Evolutionary conservation across 441 rosid genomes (phyloP).

Genomic region (Erysimum cheiri): DNA sequence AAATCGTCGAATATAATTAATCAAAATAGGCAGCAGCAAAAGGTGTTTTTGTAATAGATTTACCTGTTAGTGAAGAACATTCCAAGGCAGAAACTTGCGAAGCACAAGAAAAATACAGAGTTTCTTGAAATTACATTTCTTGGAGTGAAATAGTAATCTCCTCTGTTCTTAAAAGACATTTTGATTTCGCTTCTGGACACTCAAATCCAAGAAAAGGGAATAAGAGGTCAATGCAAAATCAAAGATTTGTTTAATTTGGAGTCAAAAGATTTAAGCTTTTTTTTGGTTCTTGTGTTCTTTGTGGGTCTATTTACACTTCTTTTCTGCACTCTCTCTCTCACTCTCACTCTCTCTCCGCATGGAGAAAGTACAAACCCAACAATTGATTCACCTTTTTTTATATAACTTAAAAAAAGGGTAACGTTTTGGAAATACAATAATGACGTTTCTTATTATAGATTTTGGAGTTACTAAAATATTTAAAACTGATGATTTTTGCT

Average conservation of each 20-base stretch:
- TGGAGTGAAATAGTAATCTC: conserved; percentile 47
- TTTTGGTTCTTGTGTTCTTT: neutral
- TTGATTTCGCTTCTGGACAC: conserved; percentile 7
- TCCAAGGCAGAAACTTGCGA: conserved; percentile 73
- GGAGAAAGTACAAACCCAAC: conserved; percentile 28
- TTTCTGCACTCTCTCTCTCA: conserved; percentile 22
- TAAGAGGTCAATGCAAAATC: conserved; percentile 28
- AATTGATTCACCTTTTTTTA: neutral
- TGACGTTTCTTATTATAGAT: conserved; percentile 27
- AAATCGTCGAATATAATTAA: conserved; percentile 18
- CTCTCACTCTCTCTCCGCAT: neutral
- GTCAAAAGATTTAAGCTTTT: conserved; percentile 30
- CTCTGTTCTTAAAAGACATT: conserved; percentile 60
- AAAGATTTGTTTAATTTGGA: conserved; percentile 22
- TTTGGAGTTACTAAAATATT: conserved; percentile 12
- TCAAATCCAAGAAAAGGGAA: conserved; percentile 13
- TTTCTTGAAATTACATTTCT: conserved; percentile 59
- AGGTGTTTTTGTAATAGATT: neutral
- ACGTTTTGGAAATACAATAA: conserved; percentile 21
- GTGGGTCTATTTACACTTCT: conserved; percentile 27
- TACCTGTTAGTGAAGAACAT: conserved; percentile 86
- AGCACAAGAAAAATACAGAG: conserved; percentile 61
- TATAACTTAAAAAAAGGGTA: conserved; percentile 9
- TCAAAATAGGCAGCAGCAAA: neutral
- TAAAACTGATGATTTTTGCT: conserved; percentile 24